phyloP scores from a whole-genome alignment of 495 filamentous ascomycete genomes.

The Penicillium argentinense region DNA sequence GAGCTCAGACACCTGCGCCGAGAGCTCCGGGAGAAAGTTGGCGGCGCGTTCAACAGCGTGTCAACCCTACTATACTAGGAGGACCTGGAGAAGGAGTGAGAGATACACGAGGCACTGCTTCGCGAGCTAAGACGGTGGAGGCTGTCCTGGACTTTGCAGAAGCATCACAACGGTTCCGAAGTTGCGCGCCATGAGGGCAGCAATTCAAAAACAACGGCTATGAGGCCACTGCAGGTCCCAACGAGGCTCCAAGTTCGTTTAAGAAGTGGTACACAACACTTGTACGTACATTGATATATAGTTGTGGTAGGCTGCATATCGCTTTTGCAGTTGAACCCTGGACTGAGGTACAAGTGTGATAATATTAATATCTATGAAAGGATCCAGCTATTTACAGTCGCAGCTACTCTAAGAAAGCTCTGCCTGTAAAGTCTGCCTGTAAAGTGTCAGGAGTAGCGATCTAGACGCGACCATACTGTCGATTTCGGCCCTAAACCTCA shows the following conservation, averaged over 20 bases:
- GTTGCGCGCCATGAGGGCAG: constrained; percentile 29
- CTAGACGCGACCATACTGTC: too few relatives aligned
- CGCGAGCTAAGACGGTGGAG: constrained; percentile 20
- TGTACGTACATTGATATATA: constrained; percentile 20
- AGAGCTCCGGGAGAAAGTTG: constrained; percentile 16
- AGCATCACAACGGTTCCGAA: constrained; percentile 29
- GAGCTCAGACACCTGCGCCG: too few relatives aligned
- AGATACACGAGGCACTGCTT: constrained; percentile 24
- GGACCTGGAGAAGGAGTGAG: constrained; percentile 25
- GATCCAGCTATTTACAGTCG: too few relatives aligned
- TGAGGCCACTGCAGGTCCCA: constrained; percentile 28
- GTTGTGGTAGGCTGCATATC: constrained; percentile 10
- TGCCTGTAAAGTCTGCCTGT: too few relatives aligned
- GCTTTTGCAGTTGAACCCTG: too few relatives aligned
- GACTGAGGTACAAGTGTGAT: too few relatives aligned
- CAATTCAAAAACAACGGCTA: constrained; percentile 23
- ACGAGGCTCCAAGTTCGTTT: constrained; percentile 32
- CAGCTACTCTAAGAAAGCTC: too few relatives aligned
- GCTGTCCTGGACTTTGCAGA: constrained; percentile 32
- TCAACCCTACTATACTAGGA: constrained; percentile 27
- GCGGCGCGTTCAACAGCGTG: constrained; percentile 24
- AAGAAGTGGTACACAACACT: constrained; percentile 17
- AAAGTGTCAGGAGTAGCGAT: too few relatives aligned
- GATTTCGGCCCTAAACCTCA: too few relatives aligned
- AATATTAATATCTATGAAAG: too few relatives aligned